Evolutionary conservation across 1,284 basidiomycete genomes (phyloP).

Genomic region (Gomphus bonarii): DNA sequence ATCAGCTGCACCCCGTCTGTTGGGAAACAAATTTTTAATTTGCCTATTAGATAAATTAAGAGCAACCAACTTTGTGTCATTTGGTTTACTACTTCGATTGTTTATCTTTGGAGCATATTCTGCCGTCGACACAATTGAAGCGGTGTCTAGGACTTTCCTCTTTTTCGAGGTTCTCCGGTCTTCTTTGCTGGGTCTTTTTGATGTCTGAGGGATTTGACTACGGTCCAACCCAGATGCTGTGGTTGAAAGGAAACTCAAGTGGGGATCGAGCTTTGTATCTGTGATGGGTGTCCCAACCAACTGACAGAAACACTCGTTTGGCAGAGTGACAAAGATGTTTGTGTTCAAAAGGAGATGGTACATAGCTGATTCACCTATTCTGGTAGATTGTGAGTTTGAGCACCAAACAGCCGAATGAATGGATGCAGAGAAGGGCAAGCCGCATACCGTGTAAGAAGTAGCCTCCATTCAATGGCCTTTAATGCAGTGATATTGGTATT

Average conservation of each 20-base stretch:
- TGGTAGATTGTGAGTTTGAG: background rate
- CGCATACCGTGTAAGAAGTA: slow-evolving; percentile 47
- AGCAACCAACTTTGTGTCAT: background rate
- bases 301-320: slow-evolving; percentile 76
- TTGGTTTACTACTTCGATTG: background rate
- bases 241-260: background rate
- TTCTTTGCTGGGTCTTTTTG: background rate
- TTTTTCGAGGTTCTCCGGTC: background rate
- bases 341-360: slow-evolving; percentile 64
- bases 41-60: background rate
- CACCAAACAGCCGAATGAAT: background rate
- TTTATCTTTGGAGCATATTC: background rate
- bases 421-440: background rate
- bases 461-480: slow-evolving; percentile 56
- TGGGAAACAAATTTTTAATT: background rate
- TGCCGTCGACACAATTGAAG: background rate
- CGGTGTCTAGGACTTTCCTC: background rate
- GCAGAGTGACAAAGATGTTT: slow-evolving; percentile 60
- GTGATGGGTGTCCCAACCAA: slow-evolving; percentile 62
- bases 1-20: slow-evolving; percentile 39
- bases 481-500: slow-evolving; percentile 70
- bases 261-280: slow-evolving; percentile 29
- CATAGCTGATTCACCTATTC: slow-evolving; percentile 65
- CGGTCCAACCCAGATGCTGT: background rate
- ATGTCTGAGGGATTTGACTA: background rate